Evolutionary conservation across 2,329 filamentous ascomycete species (phyloP).

Genomic region (Ambrosiella xylebori): DNA sequence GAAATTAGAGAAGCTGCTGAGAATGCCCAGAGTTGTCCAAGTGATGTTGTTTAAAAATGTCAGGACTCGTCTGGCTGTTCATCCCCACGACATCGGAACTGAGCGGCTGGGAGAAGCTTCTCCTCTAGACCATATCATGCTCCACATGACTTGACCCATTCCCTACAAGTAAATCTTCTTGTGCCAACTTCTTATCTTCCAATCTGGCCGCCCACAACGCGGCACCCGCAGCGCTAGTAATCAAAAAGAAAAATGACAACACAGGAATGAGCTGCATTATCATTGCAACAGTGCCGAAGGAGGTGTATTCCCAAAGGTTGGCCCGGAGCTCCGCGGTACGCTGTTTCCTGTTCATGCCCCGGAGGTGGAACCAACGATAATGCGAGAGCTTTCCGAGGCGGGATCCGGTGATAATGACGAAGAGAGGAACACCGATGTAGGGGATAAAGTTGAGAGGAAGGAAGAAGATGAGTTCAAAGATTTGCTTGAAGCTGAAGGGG

Average conservation of each 20-base stretch:
- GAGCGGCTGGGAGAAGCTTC: not conserved
- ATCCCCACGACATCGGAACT: too few relatives aligned
- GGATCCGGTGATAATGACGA: slow-evolving; percentile 75
- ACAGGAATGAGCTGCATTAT: slow-evolving; percentile 74
- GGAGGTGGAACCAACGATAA: slow-evolving; percentile 74
- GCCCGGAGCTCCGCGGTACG: slow-evolving; percentile 50
- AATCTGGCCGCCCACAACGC: slow-evolving; percentile 73
- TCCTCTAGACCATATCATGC: not conserved
- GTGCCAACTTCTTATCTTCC: slow-evolving; percentile 36
- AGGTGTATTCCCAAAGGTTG: slow-evolving; percentile 68
- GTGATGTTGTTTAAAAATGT: too few relatives aligned
- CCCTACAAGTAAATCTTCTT: not conserved
- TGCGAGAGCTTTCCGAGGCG: slow-evolving; percentile 77
- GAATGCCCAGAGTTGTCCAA: too few relatives aligned
- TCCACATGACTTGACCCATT: not conserved
- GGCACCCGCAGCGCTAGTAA: slow-evolving; percentile 71
- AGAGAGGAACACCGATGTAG: slow-evolving; percentile 64
- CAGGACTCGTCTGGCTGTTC: too few relatives aligned
- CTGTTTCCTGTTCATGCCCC: slow-evolving; percentile 56
- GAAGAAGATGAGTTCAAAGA: slow-evolving; percentile 63
- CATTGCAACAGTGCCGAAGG: slow-evolving; percentile 80
- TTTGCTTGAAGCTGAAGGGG: slow-evolving; percentile 82
- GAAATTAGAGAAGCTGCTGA: too few relatives aligned
- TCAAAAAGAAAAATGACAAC: slow-evolving; percentile 81
- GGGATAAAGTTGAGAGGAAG: slow-evolving; percentile 80